Base-by-base conservation (phyloP, 139 green algal genomes). In the Asterochloris sp. region DNA sequence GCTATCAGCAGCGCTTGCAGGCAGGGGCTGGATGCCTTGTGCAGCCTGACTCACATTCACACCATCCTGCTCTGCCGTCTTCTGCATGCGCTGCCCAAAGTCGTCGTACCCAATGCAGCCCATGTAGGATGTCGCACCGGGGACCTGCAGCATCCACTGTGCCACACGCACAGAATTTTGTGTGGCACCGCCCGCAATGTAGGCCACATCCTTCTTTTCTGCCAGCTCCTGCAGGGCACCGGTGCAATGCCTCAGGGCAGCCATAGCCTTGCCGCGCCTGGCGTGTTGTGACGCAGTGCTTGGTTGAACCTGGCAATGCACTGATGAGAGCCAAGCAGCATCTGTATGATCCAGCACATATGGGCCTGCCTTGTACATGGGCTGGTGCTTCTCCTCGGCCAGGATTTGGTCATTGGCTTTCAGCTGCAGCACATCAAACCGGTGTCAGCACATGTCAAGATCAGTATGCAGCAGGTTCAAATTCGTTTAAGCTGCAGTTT, bases 151-250 rank as follows among this genome's bases (percentile, higher is more conserved):
- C 95, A 99, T 97, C 97, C 97, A 99, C 89, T 99, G 97, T 60
- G 94, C 94, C n/a, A 99, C 89, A 47, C 97, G 93, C 61, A 97
- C 97, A 62, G 89, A 93, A 91, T 99, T 99, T 86, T 99, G 97
- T 21, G 97, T 99, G 62, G 97, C 97, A 28, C 97, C 97, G 60
- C 97, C 97, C 15, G 97, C 93, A 79, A 99, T 98, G 91, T 99
- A 99, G 90, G 99, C 94, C 8, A 98, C 96, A 21, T 88, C 83
- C 47, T 88, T 83, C 73, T 91, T 89, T 12, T 91, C 85, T 21
- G 92, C 89, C 68, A 99, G 91, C 87, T 97, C 95, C 92, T 96
- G 90, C 79, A 60, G 24, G 10, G 63, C 63, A 83, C 17, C 6
- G 11, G 66, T 64, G 61, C 12, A 17, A 12, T 12, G 17, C 19